Percentiles rank a stretch among this genome's conserved stretches.
These are phyloP conservation scores for Pseudozyma hubeiensis DNA, from an alignment of 1,284 basidiomycete genomes.

Conservation along the genomic window DNA sequence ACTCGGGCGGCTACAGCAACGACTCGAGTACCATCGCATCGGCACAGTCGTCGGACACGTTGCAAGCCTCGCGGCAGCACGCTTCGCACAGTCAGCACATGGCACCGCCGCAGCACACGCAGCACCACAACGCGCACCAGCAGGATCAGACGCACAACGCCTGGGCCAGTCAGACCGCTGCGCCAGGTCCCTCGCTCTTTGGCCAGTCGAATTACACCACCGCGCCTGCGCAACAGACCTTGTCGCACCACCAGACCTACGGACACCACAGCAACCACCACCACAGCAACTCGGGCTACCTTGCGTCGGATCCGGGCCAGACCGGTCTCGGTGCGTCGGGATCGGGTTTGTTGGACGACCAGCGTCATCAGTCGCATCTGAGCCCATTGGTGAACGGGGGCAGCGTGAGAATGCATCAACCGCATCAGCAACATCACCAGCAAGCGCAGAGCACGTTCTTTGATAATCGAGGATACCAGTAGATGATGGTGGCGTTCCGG, in stretches of 20 bases:
- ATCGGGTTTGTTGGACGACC: constrained; percentile 37
- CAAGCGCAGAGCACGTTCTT: constrained; percentile 30
- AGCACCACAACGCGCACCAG: constrained; percentile 37
- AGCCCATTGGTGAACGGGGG: constrained; percentile 43
- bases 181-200: constrained; percentile 34
- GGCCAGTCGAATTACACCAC: constrained; percentile 30
- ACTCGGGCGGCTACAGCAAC: constrained; percentile 33
- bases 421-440: constrained; percentile 22
- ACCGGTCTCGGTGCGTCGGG: constrained; percentile 24
- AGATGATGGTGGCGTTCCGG: too few relatives aligned
- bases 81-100: constrained; percentile 29
- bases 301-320: constrained; percentile 33
- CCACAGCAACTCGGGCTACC: constrained; percentile 36
- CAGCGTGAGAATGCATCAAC: constrained; percentile 37
- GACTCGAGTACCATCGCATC: constrained; percentile 41
- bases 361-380: constrained; percentile 42
- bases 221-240: constrained; percentile 13
- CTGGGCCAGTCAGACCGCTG: constrained; percentile 34
- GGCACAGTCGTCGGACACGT: constrained; percentile 20
- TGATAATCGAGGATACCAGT: constrained; percentile 34
- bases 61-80: constrained; percentile 43
- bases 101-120: constrained; percentile 25
- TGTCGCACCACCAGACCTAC: constrained; percentile 38
- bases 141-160: constrained; percentile 39
- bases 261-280: constrained; percentile 43